Base-by-base conservation (phyloP, 345 rosid species). In the Laguncularia racemosa region DNA sequence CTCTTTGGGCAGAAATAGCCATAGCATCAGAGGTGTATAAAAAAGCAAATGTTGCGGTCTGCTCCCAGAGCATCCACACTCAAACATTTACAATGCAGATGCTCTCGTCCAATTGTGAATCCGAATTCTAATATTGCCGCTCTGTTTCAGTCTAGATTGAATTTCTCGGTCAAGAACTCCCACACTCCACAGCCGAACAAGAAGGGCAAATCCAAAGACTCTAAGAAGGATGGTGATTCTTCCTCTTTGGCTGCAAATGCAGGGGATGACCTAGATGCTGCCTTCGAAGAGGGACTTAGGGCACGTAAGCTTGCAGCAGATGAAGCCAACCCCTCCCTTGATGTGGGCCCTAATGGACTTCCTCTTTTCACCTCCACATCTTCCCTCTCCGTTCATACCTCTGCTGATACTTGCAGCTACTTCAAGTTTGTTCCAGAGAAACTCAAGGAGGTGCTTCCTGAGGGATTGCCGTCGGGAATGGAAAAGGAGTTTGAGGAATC, bases 401-500 rank as follows among this genome's bases (percentile, higher is more conserved):
- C 77, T 61, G 71, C 61, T 49, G 91, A 93, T 61, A 48, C 77
- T 23, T 73, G 85, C 71, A 66, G 81, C 69, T 93, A 85, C 84
- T 78, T 89, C 84, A 89, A 79, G 58, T 79, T 93, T 52, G 84
- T 89, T 58, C 78, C 72, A 73, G 65, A 74, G 26, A 81, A 75
- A 46, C 10, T 93, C 78, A 75, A 78, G 40, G 75, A 61, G 55
- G 78, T 70, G 16, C 54, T 89, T 48, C 95, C 92, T 3, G 99
- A 93, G 62, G 99, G 97, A 12, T 70, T 93, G 66, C 83, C 87
- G n/a, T 54, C 49, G 50, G 97, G 96, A 20, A 81, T 87, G 81
- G 75, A 65, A 58, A 57, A 69, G 61, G 99, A 93, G 73, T 93
- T 93, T 59, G 80, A 77, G 45, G 97, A 87, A 45, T 87, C 99